A percentile compares a stretch with the other conserved stretches of the same genome.
These are phyloP conservation scores for Pezicula radicicola DNA, from an alignment of 2,329 filamentous ascomycete species.

Conservation along the genomic window DNA sequence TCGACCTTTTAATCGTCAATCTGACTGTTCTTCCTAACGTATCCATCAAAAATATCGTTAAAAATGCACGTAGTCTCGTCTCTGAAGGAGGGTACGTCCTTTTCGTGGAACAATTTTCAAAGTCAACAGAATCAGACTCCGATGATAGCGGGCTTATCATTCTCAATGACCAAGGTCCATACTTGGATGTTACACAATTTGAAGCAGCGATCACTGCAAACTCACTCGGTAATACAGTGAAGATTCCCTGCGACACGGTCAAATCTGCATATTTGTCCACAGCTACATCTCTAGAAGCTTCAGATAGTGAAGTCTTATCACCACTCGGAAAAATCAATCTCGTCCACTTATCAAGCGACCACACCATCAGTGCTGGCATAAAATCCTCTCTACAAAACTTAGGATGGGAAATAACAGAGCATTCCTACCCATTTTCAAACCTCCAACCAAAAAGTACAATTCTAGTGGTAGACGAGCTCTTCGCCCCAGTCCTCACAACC, in stretches of 20 bases:
- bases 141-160: background rate
- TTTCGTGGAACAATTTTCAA: background rate
- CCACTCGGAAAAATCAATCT: too few species aligned
- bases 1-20: slow-evolving; percentile 9
- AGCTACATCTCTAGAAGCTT: too few species aligned
- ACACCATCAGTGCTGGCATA: too few species aligned
- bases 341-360: too few species aligned
- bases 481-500: background rate
- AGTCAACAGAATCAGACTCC: background rate
- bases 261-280: too few species aligned
- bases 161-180: background rate
- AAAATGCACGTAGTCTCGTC: slow-evolving; percentile 4
- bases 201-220: too few species aligned
- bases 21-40: background rate
- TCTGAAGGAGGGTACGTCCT: slow-evolving; percentile 1
- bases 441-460: background rate
- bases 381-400: too few species aligned
- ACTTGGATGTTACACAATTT: background rate
- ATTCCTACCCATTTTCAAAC: background rate
- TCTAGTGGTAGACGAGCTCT: slow-evolving; percentile 5
- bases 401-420: background rate
- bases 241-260: too few species aligned
- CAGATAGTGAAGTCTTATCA: too few species aligned
- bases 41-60: background rate
- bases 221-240: too few species aligned